Evolutionary conservation across 2,329 filamentous ascomycete genomes (phyloP).

Genomic region (Epicoccum sorghinum): DNA sequence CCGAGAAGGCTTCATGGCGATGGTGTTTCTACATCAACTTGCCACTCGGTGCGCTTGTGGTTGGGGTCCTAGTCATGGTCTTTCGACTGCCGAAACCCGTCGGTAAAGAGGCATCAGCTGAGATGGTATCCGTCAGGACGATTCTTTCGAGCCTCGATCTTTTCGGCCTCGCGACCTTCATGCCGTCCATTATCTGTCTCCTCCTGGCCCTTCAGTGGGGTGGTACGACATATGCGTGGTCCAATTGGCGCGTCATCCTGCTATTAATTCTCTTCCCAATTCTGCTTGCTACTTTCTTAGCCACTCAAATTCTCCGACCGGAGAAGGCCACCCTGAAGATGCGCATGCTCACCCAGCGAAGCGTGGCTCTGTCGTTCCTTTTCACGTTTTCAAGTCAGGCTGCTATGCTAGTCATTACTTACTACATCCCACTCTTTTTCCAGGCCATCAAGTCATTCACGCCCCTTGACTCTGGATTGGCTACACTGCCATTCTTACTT

Average conservation of each 20-base stretch:
- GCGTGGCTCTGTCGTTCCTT: constrained; percentile 13
- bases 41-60: constrained; percentile 21
- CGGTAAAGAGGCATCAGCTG: background rate
- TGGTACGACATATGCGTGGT: constrained; percentile 43
- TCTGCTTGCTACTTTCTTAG: constrained; percentile 41
- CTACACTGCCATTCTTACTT: constrained; percentile 19
- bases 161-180: constrained; percentile 32
- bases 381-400: constrained; percentile 14
- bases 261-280: constrained; percentile 46
- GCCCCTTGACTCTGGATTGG: constrained; percentile 21
- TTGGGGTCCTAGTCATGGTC: constrained; percentile 47
- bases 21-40: constrained; percentile 47
- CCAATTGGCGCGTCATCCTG: constrained; percentile 50
- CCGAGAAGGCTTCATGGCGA: constrained; percentile 65
- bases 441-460: constrained; percentile 24
- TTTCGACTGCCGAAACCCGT: constrained; percentile 13
- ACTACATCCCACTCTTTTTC: constrained; percentile 31
- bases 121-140: background rate
- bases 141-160: constrained; percentile 30
- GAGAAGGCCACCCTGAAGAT: constrained; percentile 24
- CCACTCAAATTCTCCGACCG: constrained; percentile 19
- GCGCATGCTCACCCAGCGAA: constrained; percentile 24
- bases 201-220: constrained; percentile 41
- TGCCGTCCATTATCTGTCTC: constrained; percentile 35
- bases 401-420: constrained; percentile 6